phyloP scores from a whole-genome alignment of 441 rosid species.

The Aleurites moluccanus region DNA sequence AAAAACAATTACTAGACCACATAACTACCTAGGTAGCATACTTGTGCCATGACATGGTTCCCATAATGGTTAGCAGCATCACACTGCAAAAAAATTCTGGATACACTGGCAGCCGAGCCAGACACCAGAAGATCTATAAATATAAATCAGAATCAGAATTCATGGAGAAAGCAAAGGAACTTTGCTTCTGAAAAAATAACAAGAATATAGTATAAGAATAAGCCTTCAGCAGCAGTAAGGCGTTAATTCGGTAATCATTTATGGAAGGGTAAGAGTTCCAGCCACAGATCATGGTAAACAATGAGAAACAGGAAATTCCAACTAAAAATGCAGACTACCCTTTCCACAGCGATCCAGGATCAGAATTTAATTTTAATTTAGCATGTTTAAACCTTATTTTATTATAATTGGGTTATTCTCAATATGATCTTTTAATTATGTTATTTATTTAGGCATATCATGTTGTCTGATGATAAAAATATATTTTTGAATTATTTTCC shows the following conservation, averaged over 20 bases:
- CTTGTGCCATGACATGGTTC: neutral
- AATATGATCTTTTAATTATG: no score
- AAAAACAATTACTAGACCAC: neutral
- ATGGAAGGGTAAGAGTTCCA: neutral
- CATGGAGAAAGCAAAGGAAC: neutral
- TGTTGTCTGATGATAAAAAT: neutral
- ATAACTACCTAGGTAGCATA: neutral
- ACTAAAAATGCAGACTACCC: neutral
- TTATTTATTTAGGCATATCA: no score
- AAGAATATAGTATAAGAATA: neutral
- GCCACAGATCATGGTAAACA: neutral
- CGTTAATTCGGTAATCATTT: neutral
- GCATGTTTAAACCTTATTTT: no score
- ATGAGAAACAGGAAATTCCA: slow-evolving; percentile 5
- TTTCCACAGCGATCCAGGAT: neutral
- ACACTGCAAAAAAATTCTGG: neutral
- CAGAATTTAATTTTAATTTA: no score
- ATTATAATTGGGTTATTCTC: no score
- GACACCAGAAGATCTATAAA: neutral
- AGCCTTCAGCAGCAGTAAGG: no score
- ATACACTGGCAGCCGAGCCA: neutral
- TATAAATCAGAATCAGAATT: neutral
- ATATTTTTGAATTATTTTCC: neutral
- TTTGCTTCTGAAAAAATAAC: neutral
- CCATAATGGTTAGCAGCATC: neutral